These are phyloP conservation scores for Acanthamoeba lenticulata DNA, from an alignment of 208 protist species.

Conservation along the genomic window DNA sequence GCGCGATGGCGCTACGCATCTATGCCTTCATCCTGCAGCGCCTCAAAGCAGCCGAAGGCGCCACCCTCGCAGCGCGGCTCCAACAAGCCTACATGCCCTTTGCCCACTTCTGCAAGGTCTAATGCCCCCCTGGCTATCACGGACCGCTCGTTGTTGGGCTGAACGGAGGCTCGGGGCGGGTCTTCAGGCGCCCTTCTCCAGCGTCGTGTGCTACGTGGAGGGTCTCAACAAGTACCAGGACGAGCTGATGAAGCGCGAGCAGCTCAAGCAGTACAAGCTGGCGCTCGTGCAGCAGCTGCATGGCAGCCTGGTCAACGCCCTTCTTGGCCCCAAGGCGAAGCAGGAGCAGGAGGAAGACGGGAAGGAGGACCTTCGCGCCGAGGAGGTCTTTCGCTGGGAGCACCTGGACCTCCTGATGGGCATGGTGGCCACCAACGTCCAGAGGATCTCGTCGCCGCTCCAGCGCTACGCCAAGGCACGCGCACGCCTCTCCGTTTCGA, in stretches of 20 bases:
- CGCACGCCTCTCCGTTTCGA: too few species aligned
- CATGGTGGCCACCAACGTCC: constrained; percentile 21
- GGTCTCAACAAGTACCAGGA: not conserved
- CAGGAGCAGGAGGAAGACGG: too few species aligned
- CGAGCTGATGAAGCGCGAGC: not conserved
- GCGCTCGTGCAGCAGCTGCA: not conserved
- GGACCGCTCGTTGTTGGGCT: too few species aligned
- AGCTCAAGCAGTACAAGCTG: not conserved
- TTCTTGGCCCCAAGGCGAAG: not conserved
- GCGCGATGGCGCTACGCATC: constrained; percentile 1
- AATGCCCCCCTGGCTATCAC: too few species aligned
- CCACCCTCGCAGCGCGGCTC: not conserved
- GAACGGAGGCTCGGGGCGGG: too few species aligned
- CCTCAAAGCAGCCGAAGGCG: not conserved
- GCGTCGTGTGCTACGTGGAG: not conserved
- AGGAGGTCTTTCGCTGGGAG: not conserved
- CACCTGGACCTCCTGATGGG: not conserved
- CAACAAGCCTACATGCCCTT: not conserved
- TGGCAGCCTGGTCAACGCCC: not conserved
- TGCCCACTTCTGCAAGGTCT: not conserved
- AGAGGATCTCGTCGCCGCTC: not conserved
- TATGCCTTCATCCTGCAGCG: not conserved
- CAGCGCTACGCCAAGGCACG: not conserved
- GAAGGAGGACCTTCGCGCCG: not conserved
- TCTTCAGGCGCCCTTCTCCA: not conserved